phyloP scores from a whole-genome alignment of 495 filamentous ascomycete genomes.

The Cladorrhinum samala region DNA sequence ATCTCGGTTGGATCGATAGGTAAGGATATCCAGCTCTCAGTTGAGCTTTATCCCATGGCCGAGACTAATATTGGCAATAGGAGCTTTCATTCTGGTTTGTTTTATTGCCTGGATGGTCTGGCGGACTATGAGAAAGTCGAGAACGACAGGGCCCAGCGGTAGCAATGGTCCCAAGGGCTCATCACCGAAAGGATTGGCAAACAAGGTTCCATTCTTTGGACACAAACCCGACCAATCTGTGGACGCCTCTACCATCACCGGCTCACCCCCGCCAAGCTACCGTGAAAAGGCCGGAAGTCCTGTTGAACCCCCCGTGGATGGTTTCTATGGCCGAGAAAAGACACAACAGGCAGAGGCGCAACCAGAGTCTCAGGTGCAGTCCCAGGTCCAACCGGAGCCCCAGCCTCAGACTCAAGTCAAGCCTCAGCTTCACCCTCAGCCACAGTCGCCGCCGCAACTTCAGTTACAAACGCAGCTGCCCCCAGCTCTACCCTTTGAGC shows the following conservation, averaged over 20 bases:
- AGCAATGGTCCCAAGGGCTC: neutral
- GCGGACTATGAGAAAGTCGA: conserved; percentile 31
- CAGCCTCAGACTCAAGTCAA: neutral
- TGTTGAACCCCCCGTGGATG: conserved; percentile 4
- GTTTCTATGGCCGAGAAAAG: conserved; percentile 29
- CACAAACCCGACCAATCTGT: conserved; percentile 18
- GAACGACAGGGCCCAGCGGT: conserved; percentile 4
- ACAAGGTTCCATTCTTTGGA: conserved; percentile 12
- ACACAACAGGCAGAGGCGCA: conserved; percentile 2
- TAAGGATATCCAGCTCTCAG: conserved; percentile 17
- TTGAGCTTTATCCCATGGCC: neutral
- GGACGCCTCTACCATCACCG: conserved; percentile 8
- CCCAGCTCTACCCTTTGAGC: neutral
- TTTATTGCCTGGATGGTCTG: conserved; percentile 36
- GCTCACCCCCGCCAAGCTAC: conserved; percentile 28
- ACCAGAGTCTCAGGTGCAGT: neutral
- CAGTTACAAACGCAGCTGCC: neutral
- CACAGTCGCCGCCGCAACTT: neutral
- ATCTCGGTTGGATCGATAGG: conserved; percentile 47
- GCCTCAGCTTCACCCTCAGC: conserved; percentile 3
- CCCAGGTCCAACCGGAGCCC: conserved; percentile 12
- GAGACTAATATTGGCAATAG: conserved; percentile 17
- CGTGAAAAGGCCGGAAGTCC: conserved; percentile 21
- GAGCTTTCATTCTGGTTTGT: conserved; percentile 36
- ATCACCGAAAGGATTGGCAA: conserved; percentile 1